Evolutionary conservation across 768 basidiomycete species (phyloP).

Genomic region (Boletales sp.): DNA sequence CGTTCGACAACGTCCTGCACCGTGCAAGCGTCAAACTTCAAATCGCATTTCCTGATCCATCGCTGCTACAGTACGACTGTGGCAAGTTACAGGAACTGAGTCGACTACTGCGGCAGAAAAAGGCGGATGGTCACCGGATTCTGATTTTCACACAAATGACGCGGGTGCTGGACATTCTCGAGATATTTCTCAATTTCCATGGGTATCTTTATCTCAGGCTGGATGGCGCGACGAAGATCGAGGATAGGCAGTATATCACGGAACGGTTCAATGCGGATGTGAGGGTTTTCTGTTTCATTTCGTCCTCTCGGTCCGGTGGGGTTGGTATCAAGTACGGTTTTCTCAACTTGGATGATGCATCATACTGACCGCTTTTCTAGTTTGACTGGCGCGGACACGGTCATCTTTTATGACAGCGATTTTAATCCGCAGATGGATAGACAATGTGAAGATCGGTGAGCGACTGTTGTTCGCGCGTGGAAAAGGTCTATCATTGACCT

Average conservation of each 20-base stretch:
- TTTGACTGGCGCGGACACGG: slow-evolving; percentile 87
- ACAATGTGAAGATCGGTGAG: slow-evolving; percentile 90
- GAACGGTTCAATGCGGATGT: slow-evolving; percentile 82
- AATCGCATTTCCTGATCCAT: slow-evolving; percentile 90
- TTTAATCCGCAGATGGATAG: slow-evolving; percentile 98
- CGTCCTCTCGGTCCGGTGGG: slow-evolving; percentile 73
- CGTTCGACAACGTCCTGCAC: slow-evolving; percentile 72
- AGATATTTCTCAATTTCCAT: slow-evolving; percentile 88
- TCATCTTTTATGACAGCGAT: slow-evolving; percentile 96
- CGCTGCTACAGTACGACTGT: slow-evolving; percentile 90
- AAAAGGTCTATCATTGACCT: too few relatives aligned
- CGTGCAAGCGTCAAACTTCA: slow-evolving; percentile 76
- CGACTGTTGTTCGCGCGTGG: background rate
- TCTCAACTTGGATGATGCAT: slow-evolving; percentile 13
- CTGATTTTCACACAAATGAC: slow-evolving; percentile 99
- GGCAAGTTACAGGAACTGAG: slow-evolving; percentile 89
- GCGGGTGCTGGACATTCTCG: slow-evolving; percentile 86
- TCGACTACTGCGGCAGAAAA: slow-evolving; percentile 75
- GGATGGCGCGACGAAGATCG: slow-evolving; percentile 93
- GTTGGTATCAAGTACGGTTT: slow-evolving; percentile 88
- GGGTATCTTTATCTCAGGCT: slow-evolving; percentile 92
- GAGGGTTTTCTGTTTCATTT: slow-evolving; percentile 85
- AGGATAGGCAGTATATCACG: slow-evolving; percentile 87
- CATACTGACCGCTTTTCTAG: slow-evolving; percentile 35
- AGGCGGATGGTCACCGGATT: slow-evolving; percentile 83